Conservation (phyloP, 2,329 filamentous ascomycete genomes). For the Cryoendolithus antarcticus region DNA sequence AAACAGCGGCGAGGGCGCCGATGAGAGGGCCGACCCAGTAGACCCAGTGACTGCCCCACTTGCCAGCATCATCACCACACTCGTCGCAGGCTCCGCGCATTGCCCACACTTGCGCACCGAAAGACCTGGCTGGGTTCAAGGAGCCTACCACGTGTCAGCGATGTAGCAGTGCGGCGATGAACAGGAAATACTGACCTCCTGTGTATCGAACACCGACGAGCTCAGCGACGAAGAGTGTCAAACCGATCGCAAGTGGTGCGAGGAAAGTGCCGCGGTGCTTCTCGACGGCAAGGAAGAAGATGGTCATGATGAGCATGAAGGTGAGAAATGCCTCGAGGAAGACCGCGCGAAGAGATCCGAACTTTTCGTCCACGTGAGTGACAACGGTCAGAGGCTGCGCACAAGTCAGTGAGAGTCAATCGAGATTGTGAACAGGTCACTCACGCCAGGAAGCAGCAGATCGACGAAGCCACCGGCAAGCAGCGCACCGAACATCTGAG, state of each 20-base stretch:
- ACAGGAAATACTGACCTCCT: constrained; percentile 16
- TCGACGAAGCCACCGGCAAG: constrained; percentile 33
- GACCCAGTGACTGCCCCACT: constrained; percentile 32
- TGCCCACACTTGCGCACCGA: constrained; percentile 26
- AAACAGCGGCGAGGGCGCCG: constrained; percentile 29
- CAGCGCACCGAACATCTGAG: constrained; percentile 35
- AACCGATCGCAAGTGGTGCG: constrained; percentile 19
- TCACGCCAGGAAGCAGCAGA: constrained; percentile 30
- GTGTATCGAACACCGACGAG: constrained; percentile 32
- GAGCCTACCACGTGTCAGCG: constrained; percentile 20
- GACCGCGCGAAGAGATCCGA: constrained; percentile 29
- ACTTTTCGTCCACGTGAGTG: constrained; percentile 29
- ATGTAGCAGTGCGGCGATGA: neutral
- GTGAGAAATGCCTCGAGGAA: constrained; percentile 26
- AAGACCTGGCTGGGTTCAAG: constrained; percentile 32
- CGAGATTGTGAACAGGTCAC: neutral
- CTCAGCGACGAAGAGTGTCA: constrained; percentile 31
- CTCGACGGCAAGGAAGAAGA: constrained; percentile 24
- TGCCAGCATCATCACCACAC: constrained; percentile 18
- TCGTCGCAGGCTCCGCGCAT: too few relatives aligned
- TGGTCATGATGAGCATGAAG: constrained; percentile 30
- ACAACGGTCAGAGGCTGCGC: constrained; percentile 31
- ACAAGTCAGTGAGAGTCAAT: neutral
- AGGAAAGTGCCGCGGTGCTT: constrained; percentile 22
- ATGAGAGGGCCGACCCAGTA: constrained; percentile 34